Base-by-base conservation (phyloP, 163 green algal genomes). In the Volvox carteri region DNA sequence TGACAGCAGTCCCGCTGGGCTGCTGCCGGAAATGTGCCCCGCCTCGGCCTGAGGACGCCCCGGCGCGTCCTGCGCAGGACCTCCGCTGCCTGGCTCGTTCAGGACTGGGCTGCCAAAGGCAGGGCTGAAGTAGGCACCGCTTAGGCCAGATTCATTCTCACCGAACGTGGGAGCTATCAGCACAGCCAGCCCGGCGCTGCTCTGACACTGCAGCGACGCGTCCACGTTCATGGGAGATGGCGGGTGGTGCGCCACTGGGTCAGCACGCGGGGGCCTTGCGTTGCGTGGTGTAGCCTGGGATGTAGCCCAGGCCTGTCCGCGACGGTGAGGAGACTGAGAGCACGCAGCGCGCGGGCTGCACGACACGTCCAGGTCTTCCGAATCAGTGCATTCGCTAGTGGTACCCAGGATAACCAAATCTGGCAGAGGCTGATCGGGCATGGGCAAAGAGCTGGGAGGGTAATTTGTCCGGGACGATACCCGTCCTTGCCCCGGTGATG, bases 381-480 rank as follows among this genome's bases (percentile, higher is more conserved):
- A 46, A 9, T 60, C 78, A 23, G 30, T 52, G 28, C 54, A 35
- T 37, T 87, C 80, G 46, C 62, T 87, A 18, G 62, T 70, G 1
- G 44, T 87, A 44, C 62, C 80, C 12, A 78, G 28, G 19, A 87
- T 68, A 2, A 87, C 62, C 2, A 78, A 14, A 3, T 87, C 80
- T 25, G 18, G 44, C n/a, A 37, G 23, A 42, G 2, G 70, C 30
- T 72, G 76, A 30, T 65, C 54, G 19, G 8, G 44, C 3, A n/a
- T 28, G 7, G 42, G n/a, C n/a, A n/a, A n/a, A n/a, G n/a, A n/a
- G n/a, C n/a, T n/a, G n/a, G n/a, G n/a, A n/a, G n/a, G n/a, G n/a
- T n/a, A n/a, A n/a, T n/a, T n/a, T n/a, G n/a, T n/a, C n/a, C n/a
- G n/a, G n/a, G n/a, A n/a, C n/a, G n/a, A n/a, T n/a, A n/a, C n/a